A percentile compares a stretch with the other conserved stretches of the same genome.
These are phyloP conservation scores for Mortierella claussenii DNA, from an alignment of 192 early-diverging fungal genomes.

Conservation along the genomic window DNA sequence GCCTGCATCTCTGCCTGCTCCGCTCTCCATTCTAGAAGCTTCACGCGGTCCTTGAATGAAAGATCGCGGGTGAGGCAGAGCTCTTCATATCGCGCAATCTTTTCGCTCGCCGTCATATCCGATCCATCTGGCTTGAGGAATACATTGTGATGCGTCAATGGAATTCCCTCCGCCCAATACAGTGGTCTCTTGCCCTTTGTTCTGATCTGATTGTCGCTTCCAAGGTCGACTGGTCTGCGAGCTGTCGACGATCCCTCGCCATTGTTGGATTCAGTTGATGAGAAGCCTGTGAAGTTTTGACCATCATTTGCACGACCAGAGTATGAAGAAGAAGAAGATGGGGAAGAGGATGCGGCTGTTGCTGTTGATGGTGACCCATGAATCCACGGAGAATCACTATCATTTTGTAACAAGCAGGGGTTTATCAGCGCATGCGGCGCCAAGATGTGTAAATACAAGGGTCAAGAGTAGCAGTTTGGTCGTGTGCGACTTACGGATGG, in stretches of 20 bases:
- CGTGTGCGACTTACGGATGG: constrained; percentile 12
- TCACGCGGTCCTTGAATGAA: constrained; percentile 20
- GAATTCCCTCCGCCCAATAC: constrained; percentile 25
- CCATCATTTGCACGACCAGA: neutral
- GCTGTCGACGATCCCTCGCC: neutral
- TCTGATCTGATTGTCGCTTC: constrained; percentile 20
- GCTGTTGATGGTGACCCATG: constrained; percentile 6
- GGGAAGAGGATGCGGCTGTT: no score
- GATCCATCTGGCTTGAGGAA: constrained; percentile 30
- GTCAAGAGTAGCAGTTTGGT: neutral
- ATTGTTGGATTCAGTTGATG: neutral
- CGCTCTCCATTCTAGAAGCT: constrained; percentile 20
- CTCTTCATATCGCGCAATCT: constrained; percentile 21
- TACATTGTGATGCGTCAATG: constrained; percentile 25
- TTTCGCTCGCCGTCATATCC: constrained; percentile 20
- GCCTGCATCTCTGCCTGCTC: neutral
- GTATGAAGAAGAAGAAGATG: no score
- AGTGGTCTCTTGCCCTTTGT: constrained; percentile 5
- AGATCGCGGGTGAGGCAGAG: constrained; percentile 3
- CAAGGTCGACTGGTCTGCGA: neutral
- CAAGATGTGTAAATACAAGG: neutral
- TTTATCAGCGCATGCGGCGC: no score
- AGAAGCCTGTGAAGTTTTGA: neutral
- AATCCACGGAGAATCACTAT: constrained; percentile 9
- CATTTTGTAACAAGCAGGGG: no score